Evolutionary conservation across 345 rosid species (phyloP).

Genomic region (Xanthoceras sorbifolium): DNA sequence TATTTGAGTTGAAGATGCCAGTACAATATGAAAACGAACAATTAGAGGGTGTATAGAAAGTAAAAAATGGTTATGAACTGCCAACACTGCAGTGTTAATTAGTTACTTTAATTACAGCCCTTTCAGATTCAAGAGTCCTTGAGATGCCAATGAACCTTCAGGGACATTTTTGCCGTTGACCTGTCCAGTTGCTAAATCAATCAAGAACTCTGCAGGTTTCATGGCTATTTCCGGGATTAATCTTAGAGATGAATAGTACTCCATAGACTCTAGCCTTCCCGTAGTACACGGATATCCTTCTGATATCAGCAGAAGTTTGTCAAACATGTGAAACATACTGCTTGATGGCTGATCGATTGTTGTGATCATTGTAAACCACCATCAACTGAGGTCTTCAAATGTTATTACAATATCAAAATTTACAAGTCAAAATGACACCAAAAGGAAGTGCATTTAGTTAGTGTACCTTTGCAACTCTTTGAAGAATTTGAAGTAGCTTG

Average conservation of each 20-base stretch:
- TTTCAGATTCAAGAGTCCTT: slow-evolving; percentile 47
- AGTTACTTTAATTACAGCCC: slow-evolving; percentile 52
- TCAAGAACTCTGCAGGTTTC: slow-evolving; percentile 96
- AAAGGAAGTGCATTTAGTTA: too few relatives aligned
- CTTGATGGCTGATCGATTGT: slow-evolving; percentile 97
- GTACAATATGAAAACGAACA: slow-evolving; percentile 5
- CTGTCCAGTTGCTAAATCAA: slow-evolving; percentile 92
- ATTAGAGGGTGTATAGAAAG: not conserved
- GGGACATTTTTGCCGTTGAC: slow-evolving; percentile 76
- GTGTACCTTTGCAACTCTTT: slow-evolving; percentile 75
- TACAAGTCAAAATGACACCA: not conserved
- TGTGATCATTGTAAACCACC: slow-evolving; percentile 80
- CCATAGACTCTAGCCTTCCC: slow-evolving; percentile 79
- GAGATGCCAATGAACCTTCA: slow-evolving; percentile 50
- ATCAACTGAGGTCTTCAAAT: slow-evolving; percentile 47
- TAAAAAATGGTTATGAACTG: not conserved
- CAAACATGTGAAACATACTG: slow-evolving; percentile 91
- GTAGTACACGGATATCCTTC: slow-evolving; percentile 86
- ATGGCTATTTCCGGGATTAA: slow-evolving; percentile 85
- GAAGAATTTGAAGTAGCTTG: slow-evolving; percentile 76
- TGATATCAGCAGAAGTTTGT: slow-evolving; percentile 83
- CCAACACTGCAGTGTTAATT: not conserved
- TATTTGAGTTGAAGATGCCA: slow-evolving; percentile 78
- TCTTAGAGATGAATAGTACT: slow-evolving; percentile 68
- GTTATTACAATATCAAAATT: too few relatives aligned